These are phyloP conservation scores for Pythium rhizo-oryzae DNA, from an alignment of 352 stramenopile species.

Conservation along the genomic window DNA sequence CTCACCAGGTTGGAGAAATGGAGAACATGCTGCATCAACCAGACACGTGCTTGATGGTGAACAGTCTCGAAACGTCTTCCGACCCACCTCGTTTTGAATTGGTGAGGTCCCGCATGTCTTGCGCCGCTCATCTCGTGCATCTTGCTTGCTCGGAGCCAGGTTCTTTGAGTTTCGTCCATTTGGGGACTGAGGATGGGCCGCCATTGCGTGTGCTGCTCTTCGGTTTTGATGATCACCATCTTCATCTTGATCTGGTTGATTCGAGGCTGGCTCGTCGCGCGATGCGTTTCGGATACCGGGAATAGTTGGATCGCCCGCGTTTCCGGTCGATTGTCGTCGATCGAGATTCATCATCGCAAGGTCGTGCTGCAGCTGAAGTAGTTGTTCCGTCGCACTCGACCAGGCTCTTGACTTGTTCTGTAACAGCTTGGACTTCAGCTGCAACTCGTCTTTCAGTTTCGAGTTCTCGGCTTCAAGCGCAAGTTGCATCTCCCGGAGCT, in stretches of 20 bases:
- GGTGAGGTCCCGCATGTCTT: background rate
- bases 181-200: background rate
- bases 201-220: background rate
- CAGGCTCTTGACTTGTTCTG: constrained; percentile 85
- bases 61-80: background rate
- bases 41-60: background rate
- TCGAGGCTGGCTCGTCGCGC: background rate
- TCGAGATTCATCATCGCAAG: constrained; percentile 83
- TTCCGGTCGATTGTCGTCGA: constrained; percentile 15
- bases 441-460: constrained; percentile 69
- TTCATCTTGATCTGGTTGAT: constrained; percentile 5
- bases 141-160: background rate
- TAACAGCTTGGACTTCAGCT: constrained; percentile 82
- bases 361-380: constrained; percentile 81
- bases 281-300: background rate
- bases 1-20: constrained; percentile 9
- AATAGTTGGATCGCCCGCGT: background rate
- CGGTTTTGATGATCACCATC: background rate
- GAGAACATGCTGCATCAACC: constrained; percentile 37
- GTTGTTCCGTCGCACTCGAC: constrained; percentile 75
- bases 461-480: constrained; percentile 75
- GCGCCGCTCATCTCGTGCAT: background rate
- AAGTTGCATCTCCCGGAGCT: constrained; percentile 53
- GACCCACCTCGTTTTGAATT: background rate
- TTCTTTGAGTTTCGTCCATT: background rate